Base-by-base conservation (phyloP, 768 basidiomycete genomes). In the Neoboletus magnificus region DNA sequence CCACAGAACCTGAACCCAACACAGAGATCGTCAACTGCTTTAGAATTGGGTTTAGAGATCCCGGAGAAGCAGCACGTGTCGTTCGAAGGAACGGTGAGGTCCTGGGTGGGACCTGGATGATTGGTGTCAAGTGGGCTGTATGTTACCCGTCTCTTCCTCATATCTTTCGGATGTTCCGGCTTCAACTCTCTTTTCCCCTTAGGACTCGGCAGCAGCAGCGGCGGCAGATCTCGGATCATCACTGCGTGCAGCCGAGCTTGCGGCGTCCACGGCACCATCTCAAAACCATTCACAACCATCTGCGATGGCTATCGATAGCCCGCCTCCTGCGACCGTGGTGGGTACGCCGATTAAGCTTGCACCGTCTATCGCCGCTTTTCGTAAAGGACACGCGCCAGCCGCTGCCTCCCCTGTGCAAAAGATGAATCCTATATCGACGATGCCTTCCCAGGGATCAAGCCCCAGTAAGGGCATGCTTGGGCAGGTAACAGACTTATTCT, bases 101-200 rank as follows among this genome's bases (percentile, higher is more conserved):
- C 2, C 66, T 94, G 22, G 74, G 79, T 12, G 87, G 87, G 5
- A 79, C 77, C 46, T 90, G 83, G 78, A 94, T 94, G 91, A 75
- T 94, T 35, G 93, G 92, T 13, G 84, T 83, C 40, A 92, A 92
- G 69, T 91, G 86, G 86, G 87, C 88, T 27, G 91, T 92, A 67
- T 57, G 89, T 82, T 20, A 5, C 46, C 48, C 29, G 22, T 32
- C 35, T 30, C 59, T 39, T 36, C 29, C 29, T 33, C 29, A 22
- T 11, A 2, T 9, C 27, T 52, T 32, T 12, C 11, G 29, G 12
- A 20, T 37, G 25, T 61, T 49, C 52, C 55, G 44, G 44, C 39
- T 37, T 47, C 32, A 22, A 44, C n/a, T n/a, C n/a, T 25, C 10
- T 25, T 50, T 35, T 18, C 23, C 10, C 50, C 22, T 59, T 29